These are phyloP conservation scores for Beauveria asiatica DNA, from an alignment of 2,329 filamentous ascomycete genomes.

Conservation along the genomic window DNA sequence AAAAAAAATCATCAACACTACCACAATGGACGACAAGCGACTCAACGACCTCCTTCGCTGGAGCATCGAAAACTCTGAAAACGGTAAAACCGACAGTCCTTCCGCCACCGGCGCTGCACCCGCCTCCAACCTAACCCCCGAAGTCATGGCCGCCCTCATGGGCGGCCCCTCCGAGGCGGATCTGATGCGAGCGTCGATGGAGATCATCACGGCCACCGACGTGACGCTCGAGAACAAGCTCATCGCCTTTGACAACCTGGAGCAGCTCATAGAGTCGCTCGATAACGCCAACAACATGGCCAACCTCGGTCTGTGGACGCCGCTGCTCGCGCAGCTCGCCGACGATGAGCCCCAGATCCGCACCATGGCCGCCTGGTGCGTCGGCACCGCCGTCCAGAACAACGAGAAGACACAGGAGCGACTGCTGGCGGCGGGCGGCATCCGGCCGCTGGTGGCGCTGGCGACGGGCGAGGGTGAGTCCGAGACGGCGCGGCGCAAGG, in stretches of 20 bases:
- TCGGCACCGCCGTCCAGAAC: constrained; percentile 93
- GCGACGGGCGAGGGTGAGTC: constrained; percentile 51
- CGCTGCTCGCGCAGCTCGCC: constrained; percentile 62
- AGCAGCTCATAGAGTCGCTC: constrained; percentile 82
- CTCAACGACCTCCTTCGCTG: constrained; percentile 76
- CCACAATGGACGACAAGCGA: constrained; percentile 40
- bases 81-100: constrained; percentile 18
- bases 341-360: constrained; percentile 64
- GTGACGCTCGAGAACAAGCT: constrained; percentile 67
- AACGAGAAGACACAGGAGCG: constrained; percentile 79
- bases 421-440: constrained; percentile 51
- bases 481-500: constrained; percentile 69
- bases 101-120: constrained; percentile 21
- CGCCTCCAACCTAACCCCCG: constrained; percentile 47
- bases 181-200: constrained; percentile 80
- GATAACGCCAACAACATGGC: constrained; percentile 97
- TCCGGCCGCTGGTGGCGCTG: constrained; percentile 61
- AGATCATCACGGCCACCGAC: constrained; percentile 55
- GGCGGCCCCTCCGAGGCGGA: constrained; percentile 85
- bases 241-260: constrained; percentile 87
- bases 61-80: constrained; percentile 47
- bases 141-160: constrained; percentile 66
- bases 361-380: constrained; percentile 85
- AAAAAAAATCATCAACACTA: not conserved
- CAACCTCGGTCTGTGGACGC: constrained; percentile 70